Percentiles rank a stretch among this genome's conserved stretches.
These are phyloP conservation scores for Lathyrus tuberosus DNA, from an alignment of 306 rosid genomes.

Conservation along the genomic window DNA sequence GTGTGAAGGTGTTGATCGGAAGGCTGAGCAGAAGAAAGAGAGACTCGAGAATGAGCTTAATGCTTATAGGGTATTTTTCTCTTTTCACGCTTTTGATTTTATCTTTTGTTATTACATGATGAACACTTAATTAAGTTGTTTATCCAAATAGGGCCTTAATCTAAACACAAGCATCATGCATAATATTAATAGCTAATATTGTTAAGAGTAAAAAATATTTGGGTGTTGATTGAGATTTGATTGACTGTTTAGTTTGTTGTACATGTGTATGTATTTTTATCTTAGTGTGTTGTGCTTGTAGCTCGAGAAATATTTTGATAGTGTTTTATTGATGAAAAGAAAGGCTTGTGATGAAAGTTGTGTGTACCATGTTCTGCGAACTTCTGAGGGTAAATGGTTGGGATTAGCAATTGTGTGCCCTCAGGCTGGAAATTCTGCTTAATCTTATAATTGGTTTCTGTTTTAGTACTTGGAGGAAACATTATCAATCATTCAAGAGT, in stretches of 20 bases:
- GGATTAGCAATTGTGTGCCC: constrained; percentile 16
- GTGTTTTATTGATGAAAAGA: background rate
- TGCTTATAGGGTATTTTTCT: constrained; percentile 75
- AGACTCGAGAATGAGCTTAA: constrained; percentile 96
- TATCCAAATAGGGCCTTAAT: background rate
- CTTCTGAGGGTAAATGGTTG: constrained; percentile 3
- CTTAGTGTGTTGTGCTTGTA: constrained; percentile 2
- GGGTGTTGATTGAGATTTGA: background rate
- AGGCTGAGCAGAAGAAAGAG: constrained; percentile 91
- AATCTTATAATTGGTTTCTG: background rate
- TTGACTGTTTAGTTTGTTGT: background rate
- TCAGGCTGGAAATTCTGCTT: constrained; percentile 20
- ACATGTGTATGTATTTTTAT: too few species aligned
- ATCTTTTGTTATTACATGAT: background rate
- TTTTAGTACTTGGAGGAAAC: background rate
- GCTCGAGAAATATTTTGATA: background rate
- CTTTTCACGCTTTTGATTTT: background rate
- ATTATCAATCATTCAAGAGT: constrained; percentile 5
- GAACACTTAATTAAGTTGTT: background rate
- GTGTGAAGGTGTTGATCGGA: constrained; percentile 75
- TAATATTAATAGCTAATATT: too few species aligned
- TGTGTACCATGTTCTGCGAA: constrained; percentile 12
- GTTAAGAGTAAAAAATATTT: too few species aligned
- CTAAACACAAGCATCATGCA: background rate
- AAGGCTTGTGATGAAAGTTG: constrained; percentile 18